Percentiles rank a stretch among this genome's conserved stretches.
Evolutionary conservation across 306 rosid genomes (phyloP).

Genomic region (Potentilla sterilis): DNA sequence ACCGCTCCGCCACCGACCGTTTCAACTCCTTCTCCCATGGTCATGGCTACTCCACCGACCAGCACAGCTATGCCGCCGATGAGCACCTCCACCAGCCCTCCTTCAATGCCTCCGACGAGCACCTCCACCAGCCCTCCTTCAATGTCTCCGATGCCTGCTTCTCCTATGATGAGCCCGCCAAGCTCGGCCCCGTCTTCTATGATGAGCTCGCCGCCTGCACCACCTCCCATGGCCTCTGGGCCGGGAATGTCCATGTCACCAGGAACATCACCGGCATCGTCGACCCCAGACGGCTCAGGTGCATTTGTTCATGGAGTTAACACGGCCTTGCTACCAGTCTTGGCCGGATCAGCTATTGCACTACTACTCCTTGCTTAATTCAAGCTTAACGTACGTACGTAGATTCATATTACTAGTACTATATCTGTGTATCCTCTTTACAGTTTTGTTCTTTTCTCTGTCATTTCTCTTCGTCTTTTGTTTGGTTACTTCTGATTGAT

Average conservation of each 20-base stretch:
- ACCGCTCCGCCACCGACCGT: conserved; percentile 5
- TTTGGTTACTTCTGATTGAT: conserved; percentile 18
- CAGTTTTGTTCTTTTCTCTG: not conserved
- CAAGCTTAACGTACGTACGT: conserved; percentile 17
- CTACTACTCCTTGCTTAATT: conserved; percentile 21
- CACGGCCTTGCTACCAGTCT: conserved; percentile 31
- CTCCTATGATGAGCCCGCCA: not conserved
- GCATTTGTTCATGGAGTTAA: conserved; percentile 36
- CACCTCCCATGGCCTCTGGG: not conserved
- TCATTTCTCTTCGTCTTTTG: not conserved
- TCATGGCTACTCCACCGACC: conserved; percentile 10
- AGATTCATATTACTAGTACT: not conserved
- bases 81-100: not conserved
- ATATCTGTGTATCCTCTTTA: conserved; percentile 26
- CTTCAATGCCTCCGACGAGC: not conserved
- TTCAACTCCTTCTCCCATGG: conserved; percentile 13
- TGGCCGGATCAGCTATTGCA: conserved; percentile 33
- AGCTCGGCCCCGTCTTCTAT: not conserved
- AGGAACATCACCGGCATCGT: conserved; percentile 2
- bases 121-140: not conserved
- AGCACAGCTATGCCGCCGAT: not conserved
- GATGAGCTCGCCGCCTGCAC: conserved; percentile 17
- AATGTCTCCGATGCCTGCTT: not conserved
- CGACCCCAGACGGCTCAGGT: not conserved
- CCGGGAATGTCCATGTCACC: not conserved